Evolutionary conservation across 1,139 yeast genomes (phyloP).

Genomic region (Tardiomyces blankii): DNA sequence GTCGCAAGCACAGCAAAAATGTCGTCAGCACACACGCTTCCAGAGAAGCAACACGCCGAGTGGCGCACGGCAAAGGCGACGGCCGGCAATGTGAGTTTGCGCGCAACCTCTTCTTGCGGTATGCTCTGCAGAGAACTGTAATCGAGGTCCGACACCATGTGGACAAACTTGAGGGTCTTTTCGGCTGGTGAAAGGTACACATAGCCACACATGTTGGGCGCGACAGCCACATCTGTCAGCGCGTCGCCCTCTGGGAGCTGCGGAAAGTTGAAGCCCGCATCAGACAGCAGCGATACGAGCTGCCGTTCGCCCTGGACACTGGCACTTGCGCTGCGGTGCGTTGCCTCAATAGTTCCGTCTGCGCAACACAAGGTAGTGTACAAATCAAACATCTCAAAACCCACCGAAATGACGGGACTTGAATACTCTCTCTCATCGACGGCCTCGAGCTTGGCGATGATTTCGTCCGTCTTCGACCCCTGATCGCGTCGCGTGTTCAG

Average conservation of each 20-base stretch:
- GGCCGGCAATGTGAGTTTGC: constrained; percentile 18
- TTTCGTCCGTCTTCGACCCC: constrained; percentile 16
- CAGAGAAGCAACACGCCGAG: constrained; percentile 57
- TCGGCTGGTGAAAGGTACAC: constrained; percentile 24
- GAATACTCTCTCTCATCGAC: constrained; percentile 15
- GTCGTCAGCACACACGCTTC: constrained; percentile 50
- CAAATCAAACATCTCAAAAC: neutral
- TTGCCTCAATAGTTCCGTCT: constrained; percentile 15
- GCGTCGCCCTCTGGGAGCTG: constrained; percentile 22
- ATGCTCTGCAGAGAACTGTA: constrained; percentile 3
- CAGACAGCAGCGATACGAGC: constrained; percentile 37
- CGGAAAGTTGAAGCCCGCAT: constrained; percentile 48
- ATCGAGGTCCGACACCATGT: constrained; percentile 8
- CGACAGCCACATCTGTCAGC: constrained; percentile 34
- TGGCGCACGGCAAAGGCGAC: constrained; percentile 51
- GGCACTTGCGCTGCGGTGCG: constrained; percentile 10
- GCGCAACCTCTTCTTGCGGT: constrained; percentile 3
- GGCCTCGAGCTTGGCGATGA: constrained; percentile 42
- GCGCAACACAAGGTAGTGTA: constrained; percentile 5
- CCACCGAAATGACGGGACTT: neutral
- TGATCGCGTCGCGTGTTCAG: neutral
- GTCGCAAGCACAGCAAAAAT: constrained; percentile 42
- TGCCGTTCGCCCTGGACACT: constrained; percentile 2
- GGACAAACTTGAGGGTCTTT: constrained; percentile 7
- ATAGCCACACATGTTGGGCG: constrained; percentile 43